phyloP scores from a whole-genome alignment of 2,329 filamentous ascomycete genomes.

The Colletotrichum aenigma region DNA sequence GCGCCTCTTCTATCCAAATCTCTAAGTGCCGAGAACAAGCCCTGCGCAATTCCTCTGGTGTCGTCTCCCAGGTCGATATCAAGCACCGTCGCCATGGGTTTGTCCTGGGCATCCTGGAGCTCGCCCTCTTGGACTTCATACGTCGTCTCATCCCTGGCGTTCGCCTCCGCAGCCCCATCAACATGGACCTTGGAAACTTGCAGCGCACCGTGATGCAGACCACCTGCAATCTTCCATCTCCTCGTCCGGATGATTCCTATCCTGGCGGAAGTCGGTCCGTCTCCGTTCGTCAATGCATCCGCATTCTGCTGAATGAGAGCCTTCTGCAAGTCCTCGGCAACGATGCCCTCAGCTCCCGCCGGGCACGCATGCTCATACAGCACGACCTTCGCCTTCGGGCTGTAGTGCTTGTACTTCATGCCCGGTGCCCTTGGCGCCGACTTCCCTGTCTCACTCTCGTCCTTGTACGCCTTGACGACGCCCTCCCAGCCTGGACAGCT shows the following conservation, averaged over 20 bases:
- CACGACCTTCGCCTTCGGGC: constrained; percentile 84
- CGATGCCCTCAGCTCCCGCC: constrained; percentile 38
- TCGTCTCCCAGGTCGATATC: constrained; percentile 77
- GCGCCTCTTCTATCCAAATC: constrained; percentile 82
- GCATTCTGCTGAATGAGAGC: constrained; percentile 20
- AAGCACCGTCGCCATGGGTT: constrained; percentile 51
- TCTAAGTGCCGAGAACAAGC: constrained; percentile 84
- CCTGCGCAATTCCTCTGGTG: constrained; percentile 78
- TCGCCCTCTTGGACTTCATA: constrained; percentile 47
- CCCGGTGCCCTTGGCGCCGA: constrained; percentile 81
- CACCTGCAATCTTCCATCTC: constrained; percentile 52
- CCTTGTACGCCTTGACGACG: constrained; percentile 79
- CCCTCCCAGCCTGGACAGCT: constrained; percentile 80
- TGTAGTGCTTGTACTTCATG: constrained; percentile 99
- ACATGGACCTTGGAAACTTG: constrained; percentile 29
- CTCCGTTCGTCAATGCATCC: constrained; percentile 23
- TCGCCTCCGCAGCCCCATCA: constrained; percentile 22
- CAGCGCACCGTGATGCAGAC: constrained; percentile 37
- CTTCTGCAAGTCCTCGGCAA: constrained; percentile 35
- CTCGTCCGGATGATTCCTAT: constrained; percentile 63
- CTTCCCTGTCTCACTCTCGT: constrained; percentile 70
- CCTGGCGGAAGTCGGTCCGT: constrained; percentile 23
- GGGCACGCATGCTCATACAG: constrained; percentile 70
- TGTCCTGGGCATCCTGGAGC: constrained; percentile 36
- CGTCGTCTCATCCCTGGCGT: constrained; percentile 30